A percentile compares a stretch with the other conserved stretches of the same genome.
Evolutionary conservation across 352 stramenopile species (phyloP).

Genomic region (Phytophthora boehmeriae): DNA sequence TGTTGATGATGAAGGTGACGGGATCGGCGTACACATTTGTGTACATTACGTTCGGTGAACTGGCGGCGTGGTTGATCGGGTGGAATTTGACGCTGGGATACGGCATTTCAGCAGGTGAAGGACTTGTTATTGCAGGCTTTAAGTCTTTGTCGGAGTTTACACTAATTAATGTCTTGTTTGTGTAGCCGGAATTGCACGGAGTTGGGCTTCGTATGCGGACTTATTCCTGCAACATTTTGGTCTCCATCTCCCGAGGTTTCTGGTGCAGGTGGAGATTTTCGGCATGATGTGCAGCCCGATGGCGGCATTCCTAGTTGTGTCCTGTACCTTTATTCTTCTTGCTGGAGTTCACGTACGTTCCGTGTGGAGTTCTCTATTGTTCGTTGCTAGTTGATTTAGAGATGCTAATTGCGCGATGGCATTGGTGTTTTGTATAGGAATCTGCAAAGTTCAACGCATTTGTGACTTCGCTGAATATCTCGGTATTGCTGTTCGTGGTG

Average conservation of each 20-base stretch:
- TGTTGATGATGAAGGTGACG: slow-evolving; percentile 59
- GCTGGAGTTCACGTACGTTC: slow-evolving; percentile 82
- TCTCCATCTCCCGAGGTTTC: slow-evolving; percentile 64
- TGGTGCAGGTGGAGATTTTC: slow-evolving; percentile 58
- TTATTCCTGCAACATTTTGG: slow-evolving; percentile 82
- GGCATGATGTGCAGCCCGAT: slow-evolving; percentile 80
- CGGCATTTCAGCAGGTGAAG: slow-evolving; percentile 85
- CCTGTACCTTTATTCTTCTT: slow-evolving; percentile 86
- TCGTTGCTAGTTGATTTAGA: too few species aligned
- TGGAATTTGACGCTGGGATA: slow-evolving; percentile 95
- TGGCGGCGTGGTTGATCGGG: slow-evolving; percentile 91
- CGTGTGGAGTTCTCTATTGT: too few species aligned
- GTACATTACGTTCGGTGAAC: slow-evolving; percentile 87
- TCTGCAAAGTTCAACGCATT: slow-evolving; percentile 92
- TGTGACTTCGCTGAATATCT: slow-evolving; percentile 90
- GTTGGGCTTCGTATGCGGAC: slow-evolving; percentile 89
- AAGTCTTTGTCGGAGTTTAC: not conserved
- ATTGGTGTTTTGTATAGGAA: slow-evolving; percentile 61
- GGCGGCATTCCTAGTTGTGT: slow-evolving; percentile 78
- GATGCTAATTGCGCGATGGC: not conserved
- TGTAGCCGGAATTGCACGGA: slow-evolving; percentile 87
- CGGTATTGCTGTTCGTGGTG: slow-evolving; percentile 92
- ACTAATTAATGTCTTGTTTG: slow-evolving; percentile 6
- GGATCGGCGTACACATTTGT: slow-evolving; percentile 92
- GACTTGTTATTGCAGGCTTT: too few species aligned